Conservation (phyloP, 169 alveolate species). For the Haemoproteus tartakovskyi region DNA sequence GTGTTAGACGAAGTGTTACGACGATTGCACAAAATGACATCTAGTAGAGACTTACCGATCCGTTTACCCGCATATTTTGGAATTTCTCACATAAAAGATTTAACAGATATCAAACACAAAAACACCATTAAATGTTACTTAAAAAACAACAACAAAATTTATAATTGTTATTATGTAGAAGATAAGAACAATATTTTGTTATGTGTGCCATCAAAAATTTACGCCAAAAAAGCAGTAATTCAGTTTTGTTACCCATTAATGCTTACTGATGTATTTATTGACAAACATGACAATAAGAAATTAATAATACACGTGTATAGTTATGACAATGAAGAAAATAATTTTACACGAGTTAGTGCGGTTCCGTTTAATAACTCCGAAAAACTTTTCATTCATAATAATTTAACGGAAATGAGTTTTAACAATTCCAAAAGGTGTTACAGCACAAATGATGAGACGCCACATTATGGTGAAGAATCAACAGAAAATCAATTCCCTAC, state of each 20-base stretch:
- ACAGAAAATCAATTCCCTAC: conserved; percentile 1
- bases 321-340: conserved; percentile 32
- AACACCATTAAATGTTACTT: conserved; percentile 62
- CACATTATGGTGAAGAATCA: no score
- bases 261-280: conserved; percentile 50
- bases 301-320: conserved; percentile 31
- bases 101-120: conserved; percentile 49
- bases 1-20: conserved; percentile 30
- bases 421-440: conserved; percentile 3
- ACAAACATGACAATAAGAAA: conserved; percentile 53
- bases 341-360: neutral
- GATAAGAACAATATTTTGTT: conserved; percentile 31
- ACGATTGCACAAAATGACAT: conserved; percentile 8
- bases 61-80: conserved; percentile 27
- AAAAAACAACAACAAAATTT: conserved; percentile 50
- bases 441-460: conserved; percentile 54
- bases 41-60: conserved; percentile 9
- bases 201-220: conserved; percentile 52
- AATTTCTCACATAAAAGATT: conserved; percentile 14
- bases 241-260: conserved; percentile 49
- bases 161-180: conserved; percentile 55
- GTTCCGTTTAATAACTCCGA: conserved; percentile 41
- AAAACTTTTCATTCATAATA: conserved; percentile 20
- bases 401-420: conserved; percentile 3
- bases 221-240: conserved; percentile 35